Conservation (phyloP, 768 basidiomycete genomes). For the Omphalotus guepiniiformis region DNA sequence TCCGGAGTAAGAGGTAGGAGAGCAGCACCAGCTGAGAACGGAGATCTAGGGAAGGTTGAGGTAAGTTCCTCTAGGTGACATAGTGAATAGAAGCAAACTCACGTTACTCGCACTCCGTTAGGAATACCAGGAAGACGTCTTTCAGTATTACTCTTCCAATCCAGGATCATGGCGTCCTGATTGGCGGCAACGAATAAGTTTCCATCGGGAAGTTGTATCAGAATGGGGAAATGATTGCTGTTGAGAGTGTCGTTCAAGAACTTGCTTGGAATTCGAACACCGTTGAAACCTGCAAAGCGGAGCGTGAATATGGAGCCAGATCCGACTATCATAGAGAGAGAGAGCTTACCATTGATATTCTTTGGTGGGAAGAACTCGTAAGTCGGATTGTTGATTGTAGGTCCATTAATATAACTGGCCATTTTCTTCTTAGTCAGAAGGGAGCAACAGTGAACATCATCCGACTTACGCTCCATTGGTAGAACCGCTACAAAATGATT, state of each 20-base stretch:
- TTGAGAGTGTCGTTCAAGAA: constrained; percentile 7
- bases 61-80: constrained; percentile 21
- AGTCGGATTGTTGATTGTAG: constrained; percentile 7
- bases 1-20: constrained; percentile 90
- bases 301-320: too few relatives aligned
- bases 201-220: constrained; percentile 16
- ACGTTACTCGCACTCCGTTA: constrained; percentile 8
- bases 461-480: neutral
- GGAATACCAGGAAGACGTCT: constrained; percentile 6
- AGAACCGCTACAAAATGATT: neutral
- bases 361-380: constrained; percentile 9
- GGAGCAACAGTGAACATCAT: too few relatives aligned
- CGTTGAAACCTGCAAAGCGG: neutral
- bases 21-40: constrained; percentile 68
- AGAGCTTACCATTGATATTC: constrained; percentile 3
- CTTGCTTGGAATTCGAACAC: constrained; percentile 3
- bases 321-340: neutral
- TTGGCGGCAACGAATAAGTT: constrained; percentile 20
- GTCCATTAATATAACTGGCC: too few relatives aligned
- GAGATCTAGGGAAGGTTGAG: constrained; percentile 9
- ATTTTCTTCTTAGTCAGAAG: too few relatives aligned
- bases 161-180: constrained; percentile 18
- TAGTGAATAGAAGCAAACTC: neutral
- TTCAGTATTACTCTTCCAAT: constrained; percentile 17
- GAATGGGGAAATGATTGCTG: constrained; percentile 8